Base-by-base conservation (phyloP, 1,284 basidiomycete genomes). In the Bondarzewia mesenterica region DNA sequence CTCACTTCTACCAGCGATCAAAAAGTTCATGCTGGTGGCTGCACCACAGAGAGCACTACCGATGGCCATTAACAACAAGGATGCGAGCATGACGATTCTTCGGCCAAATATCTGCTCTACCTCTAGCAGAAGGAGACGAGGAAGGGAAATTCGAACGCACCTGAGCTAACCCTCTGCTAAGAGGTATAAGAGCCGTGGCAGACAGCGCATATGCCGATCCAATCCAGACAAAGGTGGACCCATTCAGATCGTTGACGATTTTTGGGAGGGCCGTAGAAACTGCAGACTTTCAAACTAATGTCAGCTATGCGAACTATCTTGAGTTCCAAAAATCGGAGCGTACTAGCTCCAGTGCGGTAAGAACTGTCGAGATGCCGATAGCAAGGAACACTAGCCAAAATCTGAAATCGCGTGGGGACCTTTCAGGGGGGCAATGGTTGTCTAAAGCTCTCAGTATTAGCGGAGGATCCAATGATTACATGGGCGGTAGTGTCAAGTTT, bases 11-110 rank as follows among this genome's bases (percentile, higher is more conserved):
- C 64, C 70, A 32, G 62, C 64, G 50, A 73, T 71, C 18, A 77
- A 56, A 58, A 66, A 65, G 8, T 60, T 60, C 66, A 73, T 71
- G 45, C 52, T 62, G 22, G 63, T 58, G 0, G 75, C 68, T 5
- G 68, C 61, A 3, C 69, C 74, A 50, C 67, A 73, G 7, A 77
- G 47, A 10, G 69, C 64, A 44, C 69, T 64, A n/a, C 73, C 74
- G 7, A 75, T 38, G 2, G 69, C 63, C 48, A 77, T 70, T 3
- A 73, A 44, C 12, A 61, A 26, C 8, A 75, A 59, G n/a, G 67
- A 59, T 4, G 50, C 47, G 2, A 72, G 58, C 44, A 74, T 62
- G 16, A 69, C 56, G 1, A 65, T 59, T 42, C 68, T 63, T 2
- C 73, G 56, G 5, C 71, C 70, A 42, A 71, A 71, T 6, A 67